Base-by-base conservation (phyloP, 1,139 yeast species). In the Hyphopichia buzzinii region DNA sequence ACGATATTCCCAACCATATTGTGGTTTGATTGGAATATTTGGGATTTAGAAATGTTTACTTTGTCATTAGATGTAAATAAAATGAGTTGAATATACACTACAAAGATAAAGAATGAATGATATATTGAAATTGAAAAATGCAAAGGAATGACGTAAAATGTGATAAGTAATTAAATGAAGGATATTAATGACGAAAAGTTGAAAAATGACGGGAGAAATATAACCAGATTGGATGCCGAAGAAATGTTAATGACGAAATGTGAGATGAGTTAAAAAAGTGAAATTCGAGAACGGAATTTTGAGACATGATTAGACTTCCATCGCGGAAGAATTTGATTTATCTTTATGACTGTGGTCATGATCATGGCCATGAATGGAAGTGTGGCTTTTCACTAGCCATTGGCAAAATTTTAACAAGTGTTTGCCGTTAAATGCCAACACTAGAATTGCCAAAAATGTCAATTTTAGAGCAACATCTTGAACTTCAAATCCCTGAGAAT, bases 1-100 rank as follows among this genome's bases (percentile, higher is more conserved):
- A 71, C 76, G 3, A 62, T 70, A 2, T 54, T 67, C 36, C 76
- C 77, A 1, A 62, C 70, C 13, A 43, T 67, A 6, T 48, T 71
- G 7, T 71, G 76, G 77, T 69, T 57, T 43, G 75, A 70, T 42
- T 71, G 77, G 77, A 68, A 67, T 41, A 57, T 70, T n/a, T 71
- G 77, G 77, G 77, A 71, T 41, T 41, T 71, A 32, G 76, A 71
- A 44, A 46, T 67, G 46, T 45, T 53, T 42, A 64, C 55, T 40
- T 40, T 59, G 22, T 37, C 38, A 12, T 37, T 41, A 17, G 46
- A 39, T 29, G 30, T 37, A 19, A 35, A 35, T 35, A 48, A 47
- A 34, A 28, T 40, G 13, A 46, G 31, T 38, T 48, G 42, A 26
- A 27, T 29, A 26, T 19, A 28, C 7, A 25, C 19, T 17, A 26